Evolutionary conservation across 2,329 filamentous ascomycete species (phyloP), one percentile per base, ranked within the genome.

Genomic region (Calcarisporium arbuscula): DNA sequence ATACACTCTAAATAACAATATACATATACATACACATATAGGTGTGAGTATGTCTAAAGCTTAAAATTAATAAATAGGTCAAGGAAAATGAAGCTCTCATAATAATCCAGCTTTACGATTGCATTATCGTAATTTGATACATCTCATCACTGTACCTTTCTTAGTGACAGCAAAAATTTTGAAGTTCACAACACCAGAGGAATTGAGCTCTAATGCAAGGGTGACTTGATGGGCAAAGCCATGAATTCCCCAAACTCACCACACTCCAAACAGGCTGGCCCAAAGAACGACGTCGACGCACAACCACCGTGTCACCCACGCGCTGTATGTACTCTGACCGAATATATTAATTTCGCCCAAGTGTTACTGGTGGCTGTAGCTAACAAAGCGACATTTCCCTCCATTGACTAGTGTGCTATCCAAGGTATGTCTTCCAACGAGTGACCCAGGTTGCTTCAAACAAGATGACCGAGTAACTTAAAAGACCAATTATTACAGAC

Each of bases 291-390:
- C 56, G 59, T 94, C 22, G 75, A 75, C 39, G 74, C 76, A 22
- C 76, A 85, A 50, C 85, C 86, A 42, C 82, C 89, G 17, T 95
- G 89, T 54, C 88, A 94, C 65, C 77, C 87, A 38, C 76, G 82
- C 53, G 90, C 89, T 42, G 83, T 88, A 64, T 59, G 81, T 54
- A 41, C 5, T 20, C 28, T 12, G 5, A 14, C 8, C 14, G 8
- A 15, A 14, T 8, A 23, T 7, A n/a, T n/a, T n/a, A n/a, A n/a
- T n/a, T n/a, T n/a, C n/a, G n/a, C n/a, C n/a, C n/a, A n/a, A n/a
- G n/a, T n/a, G n/a, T n/a, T 6, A n/a, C n/a, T 31, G 28, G 28
- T 21, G 14, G 12, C 10, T 25, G 22, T 25, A 25, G 10, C 14
- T 14, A 25, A 9, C 22, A 14, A 25, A 25, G 22, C 22, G 14